phyloP scores from a whole-genome alignment of 306 rosid species.

The Begonia peltatifolia region DNA sequence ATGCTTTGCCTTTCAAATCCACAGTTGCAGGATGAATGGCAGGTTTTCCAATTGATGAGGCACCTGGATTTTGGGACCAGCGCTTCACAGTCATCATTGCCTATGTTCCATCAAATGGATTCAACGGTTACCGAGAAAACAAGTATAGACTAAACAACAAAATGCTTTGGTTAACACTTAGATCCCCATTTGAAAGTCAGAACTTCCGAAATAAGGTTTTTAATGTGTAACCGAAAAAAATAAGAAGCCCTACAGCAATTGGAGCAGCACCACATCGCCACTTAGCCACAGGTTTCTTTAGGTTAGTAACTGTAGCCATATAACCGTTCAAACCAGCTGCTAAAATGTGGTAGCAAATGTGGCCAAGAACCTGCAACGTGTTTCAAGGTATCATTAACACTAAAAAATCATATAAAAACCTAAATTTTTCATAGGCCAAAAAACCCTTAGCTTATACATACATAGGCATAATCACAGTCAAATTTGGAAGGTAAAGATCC shows the following conservation, averaged over 20 bases:
- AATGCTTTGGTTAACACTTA: too few relatives aligned
- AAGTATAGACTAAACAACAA: too few relatives aligned
- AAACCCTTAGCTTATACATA: conserved; percentile 26
- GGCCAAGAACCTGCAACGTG: conserved; percentile 72
- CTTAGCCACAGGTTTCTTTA: conserved; percentile 71
- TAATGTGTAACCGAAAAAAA: neutral
- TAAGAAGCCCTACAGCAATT: conserved; percentile 38
- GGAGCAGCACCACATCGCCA: conserved; percentile 98
- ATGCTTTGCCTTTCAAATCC: conserved; percentile 94
- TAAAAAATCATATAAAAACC: too few relatives aligned
- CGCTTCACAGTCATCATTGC: conserved; percentile 94
- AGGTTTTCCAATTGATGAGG: conserved; percentile 77
- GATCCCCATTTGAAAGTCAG: neutral
- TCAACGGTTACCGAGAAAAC: neutral
- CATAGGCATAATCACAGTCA: conserved; percentile 93
- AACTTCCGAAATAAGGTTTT: conserved; percentile 1
- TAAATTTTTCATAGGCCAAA: conserved; percentile 2
- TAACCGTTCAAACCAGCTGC: conserved; percentile 92
- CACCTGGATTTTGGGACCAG: conserved; percentile 80
- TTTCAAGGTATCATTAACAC: too few relatives aligned
- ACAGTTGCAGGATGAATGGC: conserved; percentile 94
- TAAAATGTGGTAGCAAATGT: conserved; percentile 79
- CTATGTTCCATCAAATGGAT: conserved; percentile 24
- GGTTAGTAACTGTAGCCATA: conserved; percentile 84
- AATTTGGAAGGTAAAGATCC: conserved; percentile 96